phyloP scores from a whole-genome alignment of 495 filamentous ascomycete species.

The Mytilinidion resinicola region DNA sequence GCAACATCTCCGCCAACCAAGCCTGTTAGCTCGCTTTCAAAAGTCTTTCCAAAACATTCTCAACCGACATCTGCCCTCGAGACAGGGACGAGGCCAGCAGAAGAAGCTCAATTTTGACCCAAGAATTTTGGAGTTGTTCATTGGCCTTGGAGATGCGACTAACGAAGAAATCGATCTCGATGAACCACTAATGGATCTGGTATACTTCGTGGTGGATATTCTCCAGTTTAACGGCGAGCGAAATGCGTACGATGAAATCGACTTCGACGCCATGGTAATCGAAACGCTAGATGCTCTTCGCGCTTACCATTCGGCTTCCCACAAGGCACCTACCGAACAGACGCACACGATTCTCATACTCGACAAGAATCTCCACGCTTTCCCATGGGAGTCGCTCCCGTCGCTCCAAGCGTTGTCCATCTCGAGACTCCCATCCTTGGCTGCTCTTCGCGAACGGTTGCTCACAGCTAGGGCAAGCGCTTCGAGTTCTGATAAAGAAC shows the following conservation, averaged over 20 bases:
- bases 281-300: conserved; percentile 75
- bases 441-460: conserved; percentile 66
- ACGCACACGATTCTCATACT: conserved; percentile 87
- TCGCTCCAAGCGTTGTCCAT: conserved; percentile 75
- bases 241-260: conserved; percentile 96
- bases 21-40: conserved; percentile 66
- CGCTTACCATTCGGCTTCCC: conserved; percentile 56
- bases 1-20: conserved; percentile 52
- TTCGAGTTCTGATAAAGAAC: conserved; percentile 35
- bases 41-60: conserved; percentile 73
- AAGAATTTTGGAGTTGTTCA: conserved; percentile 78
- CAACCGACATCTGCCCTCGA: conserved; percentile 81
- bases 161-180: conserved; percentile 64
- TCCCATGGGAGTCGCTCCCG: conserved; percentile 94
- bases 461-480: conserved; percentile 32
- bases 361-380: conserved; percentile 79
- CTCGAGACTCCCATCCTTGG: conserved; percentile 76
- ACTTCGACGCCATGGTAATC: conserved; percentile 70
- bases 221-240: conserved; percentile 93
- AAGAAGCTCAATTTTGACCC: conserved; percentile 60
- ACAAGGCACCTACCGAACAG: conserved; percentile 34
- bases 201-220: conserved; percentile 95
- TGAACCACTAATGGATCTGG: conserved; percentile 76
- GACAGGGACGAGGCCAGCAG: conserved; percentile 47
- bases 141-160: conserved; percentile 70